Evolutionary conservation across 257 asterid genomes (phyloP).

Genomic region (Hygrophila difformis): DNA sequence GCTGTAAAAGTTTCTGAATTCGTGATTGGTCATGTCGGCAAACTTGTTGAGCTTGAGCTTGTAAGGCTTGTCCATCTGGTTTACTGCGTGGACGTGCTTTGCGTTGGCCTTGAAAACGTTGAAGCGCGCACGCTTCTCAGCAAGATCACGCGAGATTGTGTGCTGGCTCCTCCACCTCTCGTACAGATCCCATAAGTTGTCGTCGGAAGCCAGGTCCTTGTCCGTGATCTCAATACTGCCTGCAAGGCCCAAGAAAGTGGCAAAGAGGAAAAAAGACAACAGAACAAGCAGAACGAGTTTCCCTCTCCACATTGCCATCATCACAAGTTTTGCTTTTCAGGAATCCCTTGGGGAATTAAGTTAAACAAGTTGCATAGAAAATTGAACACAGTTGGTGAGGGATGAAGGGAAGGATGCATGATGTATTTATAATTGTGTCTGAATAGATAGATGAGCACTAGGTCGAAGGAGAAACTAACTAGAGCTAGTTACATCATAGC

Average conservation of each 20-base stretch:
- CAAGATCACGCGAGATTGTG: conserved; percentile 50
- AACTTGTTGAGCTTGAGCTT: conserved; percentile 73
- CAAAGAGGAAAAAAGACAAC: conserved; percentile 20
- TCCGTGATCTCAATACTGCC: conserved; percentile 61
- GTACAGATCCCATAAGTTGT: conserved; percentile 65
- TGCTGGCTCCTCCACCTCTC: conserved; percentile 83
- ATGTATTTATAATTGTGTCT: too few species aligned
- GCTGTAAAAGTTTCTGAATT: conserved; percentile 49
- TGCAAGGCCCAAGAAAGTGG: conserved; percentile 24
- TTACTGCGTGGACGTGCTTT: conserved; percentile 47
- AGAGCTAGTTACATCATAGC: background rate
- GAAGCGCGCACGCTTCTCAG: conserved; percentile 64
- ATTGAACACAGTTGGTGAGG: background rate
- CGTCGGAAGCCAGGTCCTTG: conserved; percentile 66
- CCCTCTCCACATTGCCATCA: conserved; percentile 28
- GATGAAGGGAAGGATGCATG: too few species aligned
- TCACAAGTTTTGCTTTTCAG: too few species aligned
- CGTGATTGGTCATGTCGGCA: conserved; percentile 72
- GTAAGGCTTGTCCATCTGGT: conserved; percentile 69
- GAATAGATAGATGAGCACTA: too few species aligned
- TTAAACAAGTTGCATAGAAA: background rate
- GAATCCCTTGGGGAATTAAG: too few species aligned
- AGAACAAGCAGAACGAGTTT: too few species aligned
- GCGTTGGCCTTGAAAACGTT: conserved; percentile 82
- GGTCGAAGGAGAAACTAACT: too few species aligned